phyloP scores from a whole-genome alignment of 768 basidiomycete genomes.

The Epithele typhae region DNA sequence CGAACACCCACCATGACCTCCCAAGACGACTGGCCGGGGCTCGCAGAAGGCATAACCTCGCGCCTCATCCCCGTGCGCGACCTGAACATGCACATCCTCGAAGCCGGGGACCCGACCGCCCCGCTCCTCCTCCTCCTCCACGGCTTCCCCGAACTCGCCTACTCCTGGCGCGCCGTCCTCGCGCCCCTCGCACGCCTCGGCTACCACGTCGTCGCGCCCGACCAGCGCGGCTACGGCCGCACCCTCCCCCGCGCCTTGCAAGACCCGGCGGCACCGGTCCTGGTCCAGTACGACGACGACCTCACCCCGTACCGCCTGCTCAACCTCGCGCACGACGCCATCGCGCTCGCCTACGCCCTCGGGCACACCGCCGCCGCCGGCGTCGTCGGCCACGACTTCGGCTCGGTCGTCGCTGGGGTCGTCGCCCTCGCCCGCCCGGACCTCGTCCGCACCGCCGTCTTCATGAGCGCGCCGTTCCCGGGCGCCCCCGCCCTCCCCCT shows the following conservation, averaged over 20 bases:
- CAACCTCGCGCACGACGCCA: slow-evolving; percentile 48
- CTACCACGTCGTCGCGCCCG: slow-evolving; percentile 60
- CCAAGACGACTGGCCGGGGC: slow-evolving; percentile 8
- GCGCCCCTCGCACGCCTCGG: slow-evolving; percentile 45
- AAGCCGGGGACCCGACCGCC: slow-evolving; percentile 29
- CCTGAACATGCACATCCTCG: slow-evolving; percentile 49
- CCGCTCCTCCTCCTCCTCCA: slow-evolving; percentile 57
- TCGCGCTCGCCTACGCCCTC: slow-evolving; percentile 47
- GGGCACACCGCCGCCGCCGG: slow-evolving; percentile 42
- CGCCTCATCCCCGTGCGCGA: slow-evolving; percentile 41
- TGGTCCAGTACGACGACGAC: slow-evolving; percentile 42
- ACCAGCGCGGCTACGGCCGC: slow-evolving; percentile 53
- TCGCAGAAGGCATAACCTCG: slow-evolving; percentile 32
- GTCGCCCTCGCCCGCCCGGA: slow-evolving; percentile 54
- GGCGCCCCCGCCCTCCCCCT: slow-evolving; percentile 34
- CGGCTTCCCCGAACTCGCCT: slow-evolving; percentile 64
- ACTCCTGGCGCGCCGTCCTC: slow-evolving; percentile 61
- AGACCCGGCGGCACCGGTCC: slow-evolving; percentile 13
- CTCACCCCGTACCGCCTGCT: slow-evolving; percentile 45
- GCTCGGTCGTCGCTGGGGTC: slow-evolving; percentile 48
- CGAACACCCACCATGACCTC: too few relatives aligned
- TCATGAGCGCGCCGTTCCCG: slow-evolving; percentile 57
- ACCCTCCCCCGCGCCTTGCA: slow-evolving; percentile 7
- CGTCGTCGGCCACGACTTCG: slow-evolving; percentile 62
- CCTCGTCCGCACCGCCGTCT: slow-evolving; percentile 48